phyloP scores from a whole-genome alignment of 345 rosid species.

The Hirschfeldia incana region DNA sequence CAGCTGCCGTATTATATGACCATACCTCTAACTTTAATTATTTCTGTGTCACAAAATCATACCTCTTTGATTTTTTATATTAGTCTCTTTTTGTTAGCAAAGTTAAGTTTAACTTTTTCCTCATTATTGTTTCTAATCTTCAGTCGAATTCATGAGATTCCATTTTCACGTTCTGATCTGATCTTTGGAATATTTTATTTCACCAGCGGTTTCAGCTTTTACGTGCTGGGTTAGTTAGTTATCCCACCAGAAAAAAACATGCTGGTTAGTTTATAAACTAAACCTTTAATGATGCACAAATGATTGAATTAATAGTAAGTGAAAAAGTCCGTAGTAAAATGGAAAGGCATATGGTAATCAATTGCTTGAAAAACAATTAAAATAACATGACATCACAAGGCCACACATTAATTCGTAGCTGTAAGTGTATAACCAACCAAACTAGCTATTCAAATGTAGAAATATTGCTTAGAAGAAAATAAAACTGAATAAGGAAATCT shows the following conservation, averaged over 20 bases:
- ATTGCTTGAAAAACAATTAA: not conserved
- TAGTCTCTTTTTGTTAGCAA: not conserved
- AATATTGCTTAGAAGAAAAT: not conserved
- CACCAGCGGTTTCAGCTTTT: not conserved
- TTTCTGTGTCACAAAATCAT: constrained; percentile 1
- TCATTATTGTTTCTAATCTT: not conserved
- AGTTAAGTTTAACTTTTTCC: not conserved
- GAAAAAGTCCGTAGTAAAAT: not conserved
- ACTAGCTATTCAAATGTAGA: not conserved
- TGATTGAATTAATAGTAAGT: constrained; percentile 4
- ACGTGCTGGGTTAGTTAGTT: not conserved
- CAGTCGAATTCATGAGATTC: constrained; percentile 4
- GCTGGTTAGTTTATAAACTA: not conserved
- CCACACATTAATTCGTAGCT: not conserved
- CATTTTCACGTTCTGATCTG: constrained; percentile 4
- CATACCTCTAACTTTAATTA: constrained; percentile 22
- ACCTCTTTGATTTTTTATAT: not conserved
- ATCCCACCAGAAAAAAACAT: no score
- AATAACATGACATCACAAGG: not conserved
- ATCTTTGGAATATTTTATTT: constrained; percentile 1
- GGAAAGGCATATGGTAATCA: not conserved
- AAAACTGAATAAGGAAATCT: not conserved
- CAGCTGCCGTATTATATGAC: constrained; percentile 6
- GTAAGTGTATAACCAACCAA: not conserved
- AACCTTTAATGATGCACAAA: not conserved